phyloP scores from a whole-genome alignment of 1,284 basidiomycete genomes.

The Takashimella koratensis region DNA sequence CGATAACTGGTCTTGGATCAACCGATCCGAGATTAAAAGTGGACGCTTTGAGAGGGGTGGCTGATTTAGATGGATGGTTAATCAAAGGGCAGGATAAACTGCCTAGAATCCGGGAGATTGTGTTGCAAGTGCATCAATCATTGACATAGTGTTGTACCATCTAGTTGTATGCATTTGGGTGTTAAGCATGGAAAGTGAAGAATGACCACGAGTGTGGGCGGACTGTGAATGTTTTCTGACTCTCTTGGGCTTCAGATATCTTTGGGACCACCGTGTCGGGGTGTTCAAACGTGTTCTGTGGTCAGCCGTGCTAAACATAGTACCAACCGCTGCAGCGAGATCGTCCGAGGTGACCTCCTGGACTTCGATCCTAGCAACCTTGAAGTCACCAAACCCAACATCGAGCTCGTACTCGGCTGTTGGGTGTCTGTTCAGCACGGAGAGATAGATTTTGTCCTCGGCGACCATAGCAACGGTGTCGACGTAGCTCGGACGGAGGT shows the following conservation, averaged over 20 bases:
- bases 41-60: no score
- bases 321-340: constrained; percentile 22
- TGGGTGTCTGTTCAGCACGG: constrained; percentile 32
- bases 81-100: constrained; percentile 31
- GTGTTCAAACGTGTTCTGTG: constrained; percentile 27
- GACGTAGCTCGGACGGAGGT: constrained; percentile 23
- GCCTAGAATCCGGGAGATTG: constrained; percentile 17
- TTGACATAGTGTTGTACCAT: neutral
- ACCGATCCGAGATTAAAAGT: no score
- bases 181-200: constrained; percentile 14
- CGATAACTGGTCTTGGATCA: no score
- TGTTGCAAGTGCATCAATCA: constrained; percentile 10
- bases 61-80: constrained; percentile 33
- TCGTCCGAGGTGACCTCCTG: constrained; percentile 28
- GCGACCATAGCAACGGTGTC: constrained; percentile 27
- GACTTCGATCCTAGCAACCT: constrained; percentile 11
- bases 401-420: constrained; percentile 21
- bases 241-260: no score
- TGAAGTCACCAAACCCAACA: constrained; percentile 17
- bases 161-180: neutral
- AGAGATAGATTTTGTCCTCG: constrained; percentile 19
- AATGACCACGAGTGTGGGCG: constrained; percentile 28
- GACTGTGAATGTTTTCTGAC: constrained; percentile 7
- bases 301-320: neutral
- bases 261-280: constrained; percentile 20